Conservation (phyloP, 1,284 basidiomycete species). For the Ustilago nuda region DNA sequence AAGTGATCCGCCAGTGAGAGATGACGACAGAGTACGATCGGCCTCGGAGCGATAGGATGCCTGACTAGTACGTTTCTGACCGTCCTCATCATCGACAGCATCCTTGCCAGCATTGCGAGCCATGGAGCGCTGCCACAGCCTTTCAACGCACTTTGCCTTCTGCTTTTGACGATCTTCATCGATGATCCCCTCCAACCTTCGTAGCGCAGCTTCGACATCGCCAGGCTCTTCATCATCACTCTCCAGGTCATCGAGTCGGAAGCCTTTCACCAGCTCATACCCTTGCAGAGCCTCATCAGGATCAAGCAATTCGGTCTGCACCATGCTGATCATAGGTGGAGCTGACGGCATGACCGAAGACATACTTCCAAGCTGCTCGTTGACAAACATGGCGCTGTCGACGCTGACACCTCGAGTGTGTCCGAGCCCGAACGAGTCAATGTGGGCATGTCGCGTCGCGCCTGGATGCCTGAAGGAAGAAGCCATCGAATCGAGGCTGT, state of each 20-base stretch:
- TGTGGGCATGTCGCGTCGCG: slow-evolving; percentile 17
- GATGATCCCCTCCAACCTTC: slow-evolving; percentile 62
- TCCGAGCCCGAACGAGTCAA: slow-evolving; percentile 28
- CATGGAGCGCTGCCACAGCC: slow-evolving; percentile 52
- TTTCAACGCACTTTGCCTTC: slow-evolving; percentile 54
- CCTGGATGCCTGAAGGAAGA: slow-evolving; percentile 38
- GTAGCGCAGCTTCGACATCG: slow-evolving; percentile 62
- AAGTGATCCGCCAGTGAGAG: slow-evolving; percentile 36
- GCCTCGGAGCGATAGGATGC: slow-evolving; percentile 20
- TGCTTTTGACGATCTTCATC: slow-evolving; percentile 60
- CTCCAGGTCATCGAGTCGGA: slow-evolving; percentile 57
- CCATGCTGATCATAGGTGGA: slow-evolving; percentile 49
- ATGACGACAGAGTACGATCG: slow-evolving; percentile 30
- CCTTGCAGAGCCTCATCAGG: slow-evolving; percentile 62
- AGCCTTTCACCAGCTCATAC: slow-evolving; percentile 65
- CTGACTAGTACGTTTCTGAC: slow-evolving; percentile 16
- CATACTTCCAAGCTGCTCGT: slow-evolving; percentile 14
- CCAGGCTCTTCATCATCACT: slow-evolving; percentile 63
- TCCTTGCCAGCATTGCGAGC: slow-evolving; percentile 38
- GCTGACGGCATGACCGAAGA: slow-evolving; percentile 9
- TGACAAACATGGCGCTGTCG: slow-evolving; percentile 28
- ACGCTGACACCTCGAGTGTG: slow-evolving; percentile 37
- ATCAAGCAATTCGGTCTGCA: slow-evolving; percentile 61
- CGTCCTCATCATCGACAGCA: not conserved
- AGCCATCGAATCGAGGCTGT: slow-evolving; percentile 56